Conservation (phyloP, 208 protist species). For the Trypanosomatidae sp. region DNA sequence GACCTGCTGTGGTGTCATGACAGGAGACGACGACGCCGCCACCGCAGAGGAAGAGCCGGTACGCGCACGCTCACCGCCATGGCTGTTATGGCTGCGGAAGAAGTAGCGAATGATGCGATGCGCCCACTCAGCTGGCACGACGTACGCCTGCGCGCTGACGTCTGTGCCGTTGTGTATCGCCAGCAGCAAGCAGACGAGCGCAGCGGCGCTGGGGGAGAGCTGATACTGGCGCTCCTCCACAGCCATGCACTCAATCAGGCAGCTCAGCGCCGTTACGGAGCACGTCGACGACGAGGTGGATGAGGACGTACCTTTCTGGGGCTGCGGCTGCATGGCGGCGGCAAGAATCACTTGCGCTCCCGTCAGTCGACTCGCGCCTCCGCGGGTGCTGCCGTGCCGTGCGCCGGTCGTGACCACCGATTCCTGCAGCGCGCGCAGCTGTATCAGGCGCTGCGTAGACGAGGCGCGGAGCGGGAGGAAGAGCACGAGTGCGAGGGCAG, state of each 20-base stretch:
- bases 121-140: constrained; percentile 35
- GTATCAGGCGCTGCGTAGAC: constrained; percentile 23
- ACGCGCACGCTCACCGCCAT: constrained; percentile 4
- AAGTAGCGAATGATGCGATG: constrained; percentile 41
- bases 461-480: constrained; percentile 55
- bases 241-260: constrained; percentile 74
- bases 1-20: constrained; percentile 18
- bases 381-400: not conserved
- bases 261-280: constrained; percentile 63
- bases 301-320: not conserved
- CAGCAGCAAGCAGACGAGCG: constrained; percentile 56
- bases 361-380: not conserved
- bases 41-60: constrained; percentile 11
- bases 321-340: constrained; percentile 29
- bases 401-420: constrained; percentile 27
- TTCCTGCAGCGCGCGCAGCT: constrained; percentile 52
- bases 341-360: constrained; percentile 28
- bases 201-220: constrained; percentile 45
- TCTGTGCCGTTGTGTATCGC: constrained; percentile 14
- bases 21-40: not conserved
- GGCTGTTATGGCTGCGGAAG: constrained; percentile 20
- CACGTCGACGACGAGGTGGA: constrained; percentile 3
- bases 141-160: constrained; percentile 14
- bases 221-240: constrained; percentile 53
- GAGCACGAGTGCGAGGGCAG: constrained; percentile 31